A percentile compares a stretch with the other conserved stretches of the same genome.
These are phyloP conservation scores for Phanerodontia chrysosporium DNA, from an alignment of 768 basidiomycete species.

Conservation along the genomic window DNA sequence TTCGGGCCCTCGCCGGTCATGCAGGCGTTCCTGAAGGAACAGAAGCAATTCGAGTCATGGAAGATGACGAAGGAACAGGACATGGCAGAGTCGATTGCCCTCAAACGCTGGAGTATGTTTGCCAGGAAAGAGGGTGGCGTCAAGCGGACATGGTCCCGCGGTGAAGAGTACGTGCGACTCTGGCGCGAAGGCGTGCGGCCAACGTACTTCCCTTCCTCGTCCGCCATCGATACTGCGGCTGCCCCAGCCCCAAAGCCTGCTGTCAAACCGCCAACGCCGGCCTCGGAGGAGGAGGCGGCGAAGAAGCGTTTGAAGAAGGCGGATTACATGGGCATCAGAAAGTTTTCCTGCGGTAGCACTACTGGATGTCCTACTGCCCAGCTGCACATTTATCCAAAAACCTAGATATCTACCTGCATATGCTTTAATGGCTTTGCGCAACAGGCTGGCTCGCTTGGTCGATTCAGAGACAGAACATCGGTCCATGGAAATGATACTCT, in stretches of 20 bases:
- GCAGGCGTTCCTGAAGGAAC: conserved; percentile 57
- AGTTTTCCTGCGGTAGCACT: neutral
- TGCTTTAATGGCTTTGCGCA: neutral
- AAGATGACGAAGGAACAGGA: conserved; percentile 56
- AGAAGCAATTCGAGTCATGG: conserved; percentile 56
- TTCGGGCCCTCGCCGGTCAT: conserved; percentile 62
- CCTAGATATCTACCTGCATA: neutral
- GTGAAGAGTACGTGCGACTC: conserved; percentile 64
- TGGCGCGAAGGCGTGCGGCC: conserved; percentile 71
- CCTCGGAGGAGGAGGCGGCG: neutral
- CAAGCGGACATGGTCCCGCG: conserved; percentile 61
- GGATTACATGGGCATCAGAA: neutral
- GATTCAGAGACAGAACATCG: neutral
- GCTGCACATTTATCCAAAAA: neutral
- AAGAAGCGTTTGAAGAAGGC: neutral
- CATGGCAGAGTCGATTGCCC: conserved; percentile 52
- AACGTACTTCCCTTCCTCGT: conserved; percentile 61
- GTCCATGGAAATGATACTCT: conserved; percentile 17
- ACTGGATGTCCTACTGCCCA: too few species aligned
- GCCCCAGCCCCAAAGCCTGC: conserved; percentile 11
- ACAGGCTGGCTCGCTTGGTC: neutral
- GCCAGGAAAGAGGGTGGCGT: conserved; percentile 21
- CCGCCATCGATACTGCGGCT: conserved; percentile 41
- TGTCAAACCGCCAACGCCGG: neutral
- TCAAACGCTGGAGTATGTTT: conserved; percentile 72